Conservation (phyloP, 1,284 basidiomycete species). For the Exobasidium rhododendri region DNA sequence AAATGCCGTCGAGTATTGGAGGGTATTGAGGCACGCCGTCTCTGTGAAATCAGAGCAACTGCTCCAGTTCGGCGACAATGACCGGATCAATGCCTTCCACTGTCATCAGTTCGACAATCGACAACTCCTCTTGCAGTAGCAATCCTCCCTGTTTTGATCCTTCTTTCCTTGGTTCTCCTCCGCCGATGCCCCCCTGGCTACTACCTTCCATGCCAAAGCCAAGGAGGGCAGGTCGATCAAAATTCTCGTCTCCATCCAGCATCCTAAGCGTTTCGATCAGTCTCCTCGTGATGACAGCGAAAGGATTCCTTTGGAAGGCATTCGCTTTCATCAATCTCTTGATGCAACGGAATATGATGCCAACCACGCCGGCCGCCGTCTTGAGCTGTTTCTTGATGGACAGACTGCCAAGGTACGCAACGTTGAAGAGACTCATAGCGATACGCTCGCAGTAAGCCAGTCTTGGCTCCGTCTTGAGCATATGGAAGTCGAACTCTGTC, state of each 20-base stretch:
- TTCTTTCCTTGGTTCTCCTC: background rate
- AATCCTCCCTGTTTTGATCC: background rate
- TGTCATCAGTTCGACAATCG: conserved; percentile 12
- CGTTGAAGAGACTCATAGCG: conserved; percentile 75
- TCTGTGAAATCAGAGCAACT: conserved; percentile 7
- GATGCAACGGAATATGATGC: conserved; percentile 57
- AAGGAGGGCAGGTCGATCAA: conserved; percentile 61
- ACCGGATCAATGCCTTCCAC: conserved; percentile 14
- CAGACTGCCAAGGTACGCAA: conserved; percentile 78
- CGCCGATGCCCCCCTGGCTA: background rate
- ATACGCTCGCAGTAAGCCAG: conserved; percentile 75
- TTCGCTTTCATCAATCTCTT: conserved; percentile 54
- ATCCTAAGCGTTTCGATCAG: conserved; percentile 79
- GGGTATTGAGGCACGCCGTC: too few species aligned
- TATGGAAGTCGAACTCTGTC: conserved; percentile 70
- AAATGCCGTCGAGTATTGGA: too few species aligned
- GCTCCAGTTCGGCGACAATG: conserved; percentile 17
- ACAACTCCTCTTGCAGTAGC: conserved; percentile 1
- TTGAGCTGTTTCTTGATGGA: conserved; percentile 70
- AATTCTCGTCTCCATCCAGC: conserved; percentile 74
- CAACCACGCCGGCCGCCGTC: conserved; percentile 53
- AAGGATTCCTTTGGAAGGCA: conserved; percentile 62
- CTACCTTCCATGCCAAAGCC: conserved; percentile 24
- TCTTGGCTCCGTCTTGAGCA: conserved; percentile 67
- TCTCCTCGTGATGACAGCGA: conserved; percentile 68